phyloP scores from a whole-genome alignment of 1,284 basidiomycete genomes.

The Sparassis latifolia region DNA sequence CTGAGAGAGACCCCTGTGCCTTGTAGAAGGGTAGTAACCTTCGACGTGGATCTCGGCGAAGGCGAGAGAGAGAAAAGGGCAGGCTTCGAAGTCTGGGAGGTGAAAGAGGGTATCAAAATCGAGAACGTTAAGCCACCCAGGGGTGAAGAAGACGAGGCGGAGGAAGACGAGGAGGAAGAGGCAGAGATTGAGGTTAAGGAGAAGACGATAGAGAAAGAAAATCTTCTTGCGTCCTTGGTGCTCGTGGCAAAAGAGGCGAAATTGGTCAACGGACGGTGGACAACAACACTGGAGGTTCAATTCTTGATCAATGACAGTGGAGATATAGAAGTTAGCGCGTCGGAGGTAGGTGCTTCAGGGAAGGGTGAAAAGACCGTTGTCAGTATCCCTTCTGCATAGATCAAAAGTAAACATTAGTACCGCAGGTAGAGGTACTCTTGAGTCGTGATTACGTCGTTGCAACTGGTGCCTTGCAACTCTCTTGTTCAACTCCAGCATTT shows the following conservation, averaged over 20 bases:
- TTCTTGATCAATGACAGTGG: conserved; percentile 52
- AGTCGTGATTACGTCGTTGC: no score
- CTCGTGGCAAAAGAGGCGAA: conserved; percentile 45
- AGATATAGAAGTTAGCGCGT: conserved; percentile 40
- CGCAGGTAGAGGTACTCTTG: no score
- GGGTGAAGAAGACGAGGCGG: conserved; percentile 46
- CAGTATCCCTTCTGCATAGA: conserved; percentile 8
- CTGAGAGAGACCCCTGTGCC: conserved; percentile 77
- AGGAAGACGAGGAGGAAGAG: conserved; percentile 42
- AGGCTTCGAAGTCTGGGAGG: conserved; percentile 86
- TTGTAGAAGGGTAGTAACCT: conserved; percentile 60
- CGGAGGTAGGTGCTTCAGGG: conserved; percentile 39
- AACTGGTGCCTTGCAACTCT: neutral
- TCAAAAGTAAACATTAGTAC: no score
- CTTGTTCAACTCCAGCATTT: neutral
- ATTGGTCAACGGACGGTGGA: conserved; percentile 42
- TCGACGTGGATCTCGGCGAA: conserved; percentile 64
- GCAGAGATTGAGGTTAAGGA: conserved; percentile 58
- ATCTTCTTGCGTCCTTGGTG: conserved; percentile 48
- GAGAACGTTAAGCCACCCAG: conserved; percentile 55
- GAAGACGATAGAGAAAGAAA: conserved; percentile 58
- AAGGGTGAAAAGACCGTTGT: conserved; percentile 24
- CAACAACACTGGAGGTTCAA: conserved; percentile 57
- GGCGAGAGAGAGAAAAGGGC: conserved; percentile 41
- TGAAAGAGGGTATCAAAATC: conserved; percentile 72